Evolutionary conservation across 148 eudicot genomes (phyloP).

Genomic region (Rhododendron vialii): DNA sequence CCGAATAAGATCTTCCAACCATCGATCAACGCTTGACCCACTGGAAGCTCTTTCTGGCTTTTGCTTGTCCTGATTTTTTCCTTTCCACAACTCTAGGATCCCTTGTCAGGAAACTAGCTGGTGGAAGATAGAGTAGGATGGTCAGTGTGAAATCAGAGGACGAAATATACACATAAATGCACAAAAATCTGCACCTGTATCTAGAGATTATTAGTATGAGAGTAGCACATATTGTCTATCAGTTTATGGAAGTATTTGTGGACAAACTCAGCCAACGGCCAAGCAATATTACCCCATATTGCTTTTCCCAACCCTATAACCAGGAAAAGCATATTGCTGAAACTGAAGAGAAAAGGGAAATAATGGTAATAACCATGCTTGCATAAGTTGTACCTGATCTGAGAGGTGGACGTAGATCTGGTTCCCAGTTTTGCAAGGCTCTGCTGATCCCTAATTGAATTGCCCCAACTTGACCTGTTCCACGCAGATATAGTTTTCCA

Average conservation of each 20-base stretch:
- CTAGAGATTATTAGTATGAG: background rate
- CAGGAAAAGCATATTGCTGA: background rate
- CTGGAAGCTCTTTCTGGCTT: conserved; percentile 95
- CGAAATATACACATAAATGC: background rate
- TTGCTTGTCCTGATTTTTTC: conserved; percentile 97
- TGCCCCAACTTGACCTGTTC: conserved; percentile 94
- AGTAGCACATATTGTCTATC: background rate
- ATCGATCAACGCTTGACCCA: conserved; percentile 88
- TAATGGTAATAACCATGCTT: background rate
- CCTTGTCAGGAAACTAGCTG: conserved; percentile 95
- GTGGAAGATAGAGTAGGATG: conserved; percentile 19
- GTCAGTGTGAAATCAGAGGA: background rate
- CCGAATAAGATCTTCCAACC: background rate
- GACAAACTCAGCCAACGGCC: background rate
- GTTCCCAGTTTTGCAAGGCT: conserved; percentile 94
- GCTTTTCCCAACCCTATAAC: background rate
- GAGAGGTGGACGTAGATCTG: conserved; percentile 81
- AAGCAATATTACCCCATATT: background rate
- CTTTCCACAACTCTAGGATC: conserved; percentile 90
- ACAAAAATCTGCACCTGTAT: background rate
- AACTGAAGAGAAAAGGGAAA: background rate
- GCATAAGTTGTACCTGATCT: conserved; percentile 49
- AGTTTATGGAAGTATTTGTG: background rate
- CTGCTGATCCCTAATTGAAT: conserved; percentile 82
- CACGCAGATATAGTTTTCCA: conserved; percentile 7